Base-by-base conservation (phyloP, 192 early-diverging fungal genomes). In the Gonapodya sp. region DNA sequence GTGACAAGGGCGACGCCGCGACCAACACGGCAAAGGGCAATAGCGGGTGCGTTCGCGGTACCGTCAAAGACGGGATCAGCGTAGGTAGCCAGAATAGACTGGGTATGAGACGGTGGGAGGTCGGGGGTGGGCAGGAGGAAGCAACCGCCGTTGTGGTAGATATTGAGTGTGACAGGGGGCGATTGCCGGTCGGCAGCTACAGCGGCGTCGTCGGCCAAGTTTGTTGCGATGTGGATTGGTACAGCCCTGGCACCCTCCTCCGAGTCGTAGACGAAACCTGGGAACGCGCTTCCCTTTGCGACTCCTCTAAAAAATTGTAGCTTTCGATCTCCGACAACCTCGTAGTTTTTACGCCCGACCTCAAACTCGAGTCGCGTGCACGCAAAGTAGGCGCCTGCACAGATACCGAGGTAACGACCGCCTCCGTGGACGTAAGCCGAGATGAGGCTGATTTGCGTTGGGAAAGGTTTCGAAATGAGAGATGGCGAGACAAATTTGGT, bases 311-410 rank as follows among this genome's bases (percentile, higher is more conserved):
- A 95, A 72, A 98, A 91, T 18, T 83, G 86, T 73, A 97, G 85
- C 73, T 94, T 92, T 35, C 96, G 87, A 8, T 87, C 80, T 18
- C 95, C 96, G 36, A 89, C 82, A 1, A 97, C 93, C 81, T 93
- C 88, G 73, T 92, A 84, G 1, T 80, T 80, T 1, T 84, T 83
- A 32, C 86, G 85, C 1, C 89, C 92, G 0, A 86, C 83, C 85
- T 97, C 94, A 87, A 98, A 97, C 82, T 93, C 92, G 33, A 95
- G 91, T 24, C 84, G 83, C 1, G 83, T 84, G 34, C 87, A 87
- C 1, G 88, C 94, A 84, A 94, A 98, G 85, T 97, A 97, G 0
- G 90, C 93, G 31, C 97, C 98, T 0, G 95, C 95, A 79, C 98
- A 82, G 2, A 99, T 92, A 0, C 98, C 98, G 78, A 96, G 85